phyloP scores from a whole-genome alignment of 2,329 filamentous ascomycete genomes.

The Aspergillaceae sp. region DNA sequence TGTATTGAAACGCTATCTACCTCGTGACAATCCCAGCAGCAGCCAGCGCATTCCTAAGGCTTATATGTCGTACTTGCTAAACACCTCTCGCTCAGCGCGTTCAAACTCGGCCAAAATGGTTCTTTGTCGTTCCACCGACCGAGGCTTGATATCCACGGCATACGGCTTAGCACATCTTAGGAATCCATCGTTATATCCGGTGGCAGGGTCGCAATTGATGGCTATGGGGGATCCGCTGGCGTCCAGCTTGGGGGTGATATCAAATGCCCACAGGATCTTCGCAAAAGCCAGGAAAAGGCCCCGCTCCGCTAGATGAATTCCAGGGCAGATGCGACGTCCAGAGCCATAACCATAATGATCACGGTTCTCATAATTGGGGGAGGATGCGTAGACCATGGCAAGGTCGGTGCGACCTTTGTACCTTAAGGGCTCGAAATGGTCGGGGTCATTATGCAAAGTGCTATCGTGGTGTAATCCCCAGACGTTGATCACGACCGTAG shows the following conservation, averaged over 20 bases:
- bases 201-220: not conserved
- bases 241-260: not conserved
- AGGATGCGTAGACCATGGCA: not conserved
- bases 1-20: no score
- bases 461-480: conserved; percentile 38
- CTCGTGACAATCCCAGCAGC: no score
- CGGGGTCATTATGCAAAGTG: conserved; percentile 20
- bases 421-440: conserved; percentile 37
- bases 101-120: no score
- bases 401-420: conserved; percentile 7
- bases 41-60: no score
- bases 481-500: conserved; percentile 40
- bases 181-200: not conserved
- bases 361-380: not conserved
- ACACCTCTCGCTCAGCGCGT: no score
- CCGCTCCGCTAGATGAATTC: conserved; percentile 45
- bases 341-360: conserved; percentile 11
- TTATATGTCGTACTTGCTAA: no score
- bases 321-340: conserved; percentile 18
- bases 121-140: not conserved
- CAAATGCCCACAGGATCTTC: conserved; percentile 44
- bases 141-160: not conserved
- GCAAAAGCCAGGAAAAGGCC: conserved; percentile 42
- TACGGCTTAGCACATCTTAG: not conserved
- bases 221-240: not conserved